Conservation (phyloP, 2,329 filamentous ascomycete genomes). For the Trichoderma koningii region DNA sequence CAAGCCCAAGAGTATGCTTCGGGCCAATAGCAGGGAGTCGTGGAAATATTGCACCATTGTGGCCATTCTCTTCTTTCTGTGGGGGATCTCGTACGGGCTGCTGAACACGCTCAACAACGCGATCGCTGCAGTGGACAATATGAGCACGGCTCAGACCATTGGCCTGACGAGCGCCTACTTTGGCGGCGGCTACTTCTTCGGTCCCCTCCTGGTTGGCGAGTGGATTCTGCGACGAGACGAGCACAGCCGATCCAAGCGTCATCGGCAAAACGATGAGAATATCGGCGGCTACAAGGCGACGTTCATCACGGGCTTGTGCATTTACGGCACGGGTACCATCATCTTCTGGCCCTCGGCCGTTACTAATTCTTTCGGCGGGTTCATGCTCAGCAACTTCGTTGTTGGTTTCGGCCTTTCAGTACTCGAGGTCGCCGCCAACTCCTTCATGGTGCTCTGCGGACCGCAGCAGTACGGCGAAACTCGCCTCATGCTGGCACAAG, state of each 20-base stretch:
- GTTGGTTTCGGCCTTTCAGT: slow-evolving; percentile 76
- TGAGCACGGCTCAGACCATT: slow-evolving; percentile 63
- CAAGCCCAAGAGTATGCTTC: slow-evolving; percentile 69
- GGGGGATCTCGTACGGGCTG: slow-evolving; percentile 88
- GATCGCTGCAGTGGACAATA: slow-evolving; percentile 63
- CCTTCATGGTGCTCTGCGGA: slow-evolving; percentile 71
- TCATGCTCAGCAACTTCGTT: slow-evolving; percentile 72
- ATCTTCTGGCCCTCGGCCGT: slow-evolving; percentile 85
- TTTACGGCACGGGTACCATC: slow-evolving; percentile 76
- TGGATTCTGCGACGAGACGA: slow-evolving; percentile 70
- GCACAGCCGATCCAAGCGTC: slow-evolving; percentile 52
- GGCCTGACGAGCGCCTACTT: slow-evolving; percentile 73
- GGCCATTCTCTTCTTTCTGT: slow-evolving; percentile 80
- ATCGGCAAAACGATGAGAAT: slow-evolving; percentile 43
- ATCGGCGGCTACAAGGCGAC: slow-evolving; percentile 74
- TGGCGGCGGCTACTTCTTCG: slow-evolving; percentile 68
- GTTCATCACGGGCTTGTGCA: slow-evolving; percentile 73
- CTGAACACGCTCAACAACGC: slow-evolving; percentile 78
- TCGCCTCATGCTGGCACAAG: slow-evolving; percentile 74
- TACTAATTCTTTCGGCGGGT: slow-evolving; percentile 73
- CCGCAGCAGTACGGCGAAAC: slow-evolving; percentile 72
- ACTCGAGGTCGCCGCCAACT: slow-evolving; percentile 79
- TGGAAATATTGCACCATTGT: slow-evolving; percentile 73
- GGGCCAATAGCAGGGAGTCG: slow-evolving; percentile 63
- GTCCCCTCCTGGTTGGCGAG: slow-evolving; percentile 68